These are phyloP conservation scores for Coemansia brasiliensis DNA, from an alignment of 192 early-diverging fungal genomes.

Conservation along the genomic window DNA sequence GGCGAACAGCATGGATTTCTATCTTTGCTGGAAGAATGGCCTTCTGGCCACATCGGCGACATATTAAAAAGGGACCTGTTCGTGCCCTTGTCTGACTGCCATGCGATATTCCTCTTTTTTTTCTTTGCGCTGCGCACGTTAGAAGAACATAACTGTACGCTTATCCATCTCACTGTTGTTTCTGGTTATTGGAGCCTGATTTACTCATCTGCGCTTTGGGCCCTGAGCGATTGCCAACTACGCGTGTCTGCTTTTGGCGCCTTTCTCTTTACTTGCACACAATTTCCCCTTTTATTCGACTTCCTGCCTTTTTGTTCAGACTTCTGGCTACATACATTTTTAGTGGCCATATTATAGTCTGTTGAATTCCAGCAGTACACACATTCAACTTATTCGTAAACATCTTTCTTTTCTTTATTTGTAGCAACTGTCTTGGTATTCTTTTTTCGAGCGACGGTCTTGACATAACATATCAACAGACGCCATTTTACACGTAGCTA, in stretches of 20 bases:
- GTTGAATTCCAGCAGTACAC: not conserved
- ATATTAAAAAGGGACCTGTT: slow-evolving; percentile 9
- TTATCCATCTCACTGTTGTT: not conserved
- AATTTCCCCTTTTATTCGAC: not conserved
- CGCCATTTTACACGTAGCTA: too few relatives aligned
- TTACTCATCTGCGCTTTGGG: slow-evolving; percentile 1
- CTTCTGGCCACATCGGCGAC: not conserved
- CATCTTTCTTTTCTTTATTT: not conserved
- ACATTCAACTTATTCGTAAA: slow-evolving; percentile 1
- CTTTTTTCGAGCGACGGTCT: not conserved
- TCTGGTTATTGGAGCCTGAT: slow-evolving; percentile 3
- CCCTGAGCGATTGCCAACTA: slow-evolving; percentile 5
- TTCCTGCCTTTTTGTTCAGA: slow-evolving; percentile 3
- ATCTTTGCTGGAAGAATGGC: slow-evolving; percentile 3
- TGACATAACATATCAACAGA: not conserved
- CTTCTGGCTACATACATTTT: not conserved
- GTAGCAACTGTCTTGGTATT: slow-evolving; percentile 1
- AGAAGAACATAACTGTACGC: slow-evolving; percentile 5
- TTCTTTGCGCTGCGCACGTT: slow-evolving; percentile 3
- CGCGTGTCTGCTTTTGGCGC: too few relatives aligned
- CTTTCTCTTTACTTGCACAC: too few relatives aligned
- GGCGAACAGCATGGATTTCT: slow-evolving; percentile 2
- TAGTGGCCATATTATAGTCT: not conserved
- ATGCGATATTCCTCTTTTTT: slow-evolving; percentile 5
- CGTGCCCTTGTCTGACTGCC: slow-evolving; percentile 1